A percentile compares a stretch with the other conserved stretches of the same genome.
Conservation (phyloP, 2,329 filamentous ascomycete species). For the Sporothrix dimorphospora region DNA sequence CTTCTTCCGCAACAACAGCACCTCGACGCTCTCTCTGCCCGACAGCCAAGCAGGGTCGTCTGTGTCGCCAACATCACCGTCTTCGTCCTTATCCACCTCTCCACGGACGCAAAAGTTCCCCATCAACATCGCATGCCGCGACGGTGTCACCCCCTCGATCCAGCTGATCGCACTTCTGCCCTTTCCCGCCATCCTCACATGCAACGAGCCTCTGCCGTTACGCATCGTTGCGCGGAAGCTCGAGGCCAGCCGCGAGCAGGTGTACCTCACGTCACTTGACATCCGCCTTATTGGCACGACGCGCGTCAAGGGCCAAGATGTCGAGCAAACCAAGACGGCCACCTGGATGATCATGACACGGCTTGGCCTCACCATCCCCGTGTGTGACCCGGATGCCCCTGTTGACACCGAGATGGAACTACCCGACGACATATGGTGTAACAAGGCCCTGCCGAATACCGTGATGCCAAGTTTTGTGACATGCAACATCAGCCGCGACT, state of each 20-base stretch:
- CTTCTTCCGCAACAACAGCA: constrained; percentile 34
- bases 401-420: constrained; percentile 70
- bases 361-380: constrained; percentile 70
- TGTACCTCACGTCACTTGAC: constrained; percentile 78
- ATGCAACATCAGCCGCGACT: constrained; percentile 82
- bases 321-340: constrained; percentile 69
- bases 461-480: constrained; percentile 85
- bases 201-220: constrained; percentile 82
- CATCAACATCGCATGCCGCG: constrained; percentile 43
- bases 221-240: constrained; percentile 79
- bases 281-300: constrained; percentile 82
- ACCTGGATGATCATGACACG: constrained; percentile 76
- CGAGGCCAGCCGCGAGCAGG: constrained; percentile 66
- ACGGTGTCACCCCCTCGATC: constrained; percentile 65
- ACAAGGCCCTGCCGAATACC: constrained; percentile 74
- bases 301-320: constrained; percentile 74
- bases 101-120: constrained; percentile 1
- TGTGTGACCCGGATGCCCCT: constrained; percentile 63
- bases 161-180: constrained; percentile 79
- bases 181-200: constrained; percentile 84
- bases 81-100: background rate
- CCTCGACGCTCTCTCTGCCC: constrained; percentile 52
- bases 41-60: constrained; percentile 2
- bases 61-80: background rate
- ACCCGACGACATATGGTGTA: constrained; percentile 73